Evolutionary conservation across 768 basidiomycete genomes (phyloP).

Genomic region (Leccinum disarticulatum): DNA sequence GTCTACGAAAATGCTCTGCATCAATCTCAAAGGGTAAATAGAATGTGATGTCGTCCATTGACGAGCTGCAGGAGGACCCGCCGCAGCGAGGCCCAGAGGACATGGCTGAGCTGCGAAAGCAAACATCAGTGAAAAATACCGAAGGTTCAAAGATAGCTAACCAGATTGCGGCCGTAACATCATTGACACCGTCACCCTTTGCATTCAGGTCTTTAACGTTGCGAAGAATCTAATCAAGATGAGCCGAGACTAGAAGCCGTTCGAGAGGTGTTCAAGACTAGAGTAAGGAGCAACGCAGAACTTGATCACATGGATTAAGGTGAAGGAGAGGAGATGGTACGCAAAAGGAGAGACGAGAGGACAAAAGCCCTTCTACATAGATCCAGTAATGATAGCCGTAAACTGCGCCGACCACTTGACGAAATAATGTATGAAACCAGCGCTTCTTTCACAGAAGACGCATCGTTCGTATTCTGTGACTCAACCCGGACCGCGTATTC

Average conservation of each 20-base stretch:
- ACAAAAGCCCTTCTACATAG: slow-evolving; percentile 16
- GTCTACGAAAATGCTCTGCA: too few relatives aligned
- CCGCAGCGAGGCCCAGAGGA: slow-evolving; percentile 62
- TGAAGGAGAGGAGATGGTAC: background rate
- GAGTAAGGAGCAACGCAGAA: slow-evolving; percentile 3
- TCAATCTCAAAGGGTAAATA: too few relatives aligned
- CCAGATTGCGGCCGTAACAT: slow-evolving; percentile 79
- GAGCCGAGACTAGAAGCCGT: slow-evolving; percentile 38
- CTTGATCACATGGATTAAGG: slow-evolving; percentile 8
- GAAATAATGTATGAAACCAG: too few relatives aligned
- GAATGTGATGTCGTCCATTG: slow-evolving; percentile 38
- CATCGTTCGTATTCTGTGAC: too few relatives aligned
- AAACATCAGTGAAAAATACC: background rate
- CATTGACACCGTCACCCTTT: slow-evolving; percentile 60
- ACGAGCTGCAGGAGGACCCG: slow-evolving; percentile 43
- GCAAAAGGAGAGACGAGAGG: background rate
- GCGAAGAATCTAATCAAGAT: slow-evolving; percentile 66
- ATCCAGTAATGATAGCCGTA: background rate
- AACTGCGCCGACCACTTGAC: too few relatives aligned
- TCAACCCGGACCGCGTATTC: too few relatives aligned
- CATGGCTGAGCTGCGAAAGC: slow-evolving; percentile 54
- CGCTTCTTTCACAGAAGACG: too few relatives aligned
- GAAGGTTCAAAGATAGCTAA: slow-evolving; percentile 21
- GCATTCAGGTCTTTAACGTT: slow-evolving; percentile 68
- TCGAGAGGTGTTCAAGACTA: slow-evolving; percentile 5